Conservation (phyloP, 2,329 filamentous ascomycete species). For the Cyphellophora attinorum region DNA sequence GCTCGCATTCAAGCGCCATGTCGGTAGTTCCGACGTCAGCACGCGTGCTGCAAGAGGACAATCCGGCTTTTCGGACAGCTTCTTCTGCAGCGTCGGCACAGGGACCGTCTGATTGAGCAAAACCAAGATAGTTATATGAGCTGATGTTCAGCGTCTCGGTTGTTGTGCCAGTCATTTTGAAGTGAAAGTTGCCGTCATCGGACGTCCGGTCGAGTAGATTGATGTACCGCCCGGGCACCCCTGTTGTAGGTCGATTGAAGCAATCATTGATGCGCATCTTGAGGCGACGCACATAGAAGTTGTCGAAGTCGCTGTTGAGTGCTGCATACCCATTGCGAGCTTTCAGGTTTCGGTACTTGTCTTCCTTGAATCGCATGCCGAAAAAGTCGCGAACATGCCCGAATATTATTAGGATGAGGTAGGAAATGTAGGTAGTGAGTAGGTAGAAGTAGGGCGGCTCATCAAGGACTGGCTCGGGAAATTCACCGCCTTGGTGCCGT, state of each 20-base stretch:
- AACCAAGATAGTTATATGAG: constrained; percentile 98
- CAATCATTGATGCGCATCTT: constrained; percentile 96
- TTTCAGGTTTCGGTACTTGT: constrained; percentile 77
- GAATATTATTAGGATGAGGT: constrained; percentile 88
- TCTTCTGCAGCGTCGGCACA: constrained; percentile 91
- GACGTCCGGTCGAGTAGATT: constrained; percentile 86
- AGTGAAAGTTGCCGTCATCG: constrained; percentile 83
- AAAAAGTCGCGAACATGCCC: constrained; percentile 97
- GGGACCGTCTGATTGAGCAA: constrained; percentile 92
- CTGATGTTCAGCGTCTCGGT: constrained; percentile 98
- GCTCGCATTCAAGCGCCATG: constrained; percentile 79
- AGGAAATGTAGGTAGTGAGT: constrained; percentile 96
- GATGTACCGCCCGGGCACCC: constrained; percentile 88
- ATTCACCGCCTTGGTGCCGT: constrained; percentile 69
- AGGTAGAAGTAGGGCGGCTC: constrained; percentile 96
- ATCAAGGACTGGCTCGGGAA: constrained; percentile 79
- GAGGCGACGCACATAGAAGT: constrained; percentile 87
- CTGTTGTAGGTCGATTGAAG: constrained; percentile 84
- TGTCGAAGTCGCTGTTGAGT: constrained; percentile 96
- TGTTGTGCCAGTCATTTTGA: constrained; percentile 77
- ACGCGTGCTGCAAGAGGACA: constrained; percentile 72
- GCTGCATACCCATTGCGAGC: constrained; percentile 84
- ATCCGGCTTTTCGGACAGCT: constrained; percentile 71
- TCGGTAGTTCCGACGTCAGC: constrained; percentile 80
- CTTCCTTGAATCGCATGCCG: constrained; percentile 83